Evolutionary conservation across 306 rosid genomes (phyloP), one percentile per base, ranked within the genome.

Genomic region (Cajanus cajan): DNA sequence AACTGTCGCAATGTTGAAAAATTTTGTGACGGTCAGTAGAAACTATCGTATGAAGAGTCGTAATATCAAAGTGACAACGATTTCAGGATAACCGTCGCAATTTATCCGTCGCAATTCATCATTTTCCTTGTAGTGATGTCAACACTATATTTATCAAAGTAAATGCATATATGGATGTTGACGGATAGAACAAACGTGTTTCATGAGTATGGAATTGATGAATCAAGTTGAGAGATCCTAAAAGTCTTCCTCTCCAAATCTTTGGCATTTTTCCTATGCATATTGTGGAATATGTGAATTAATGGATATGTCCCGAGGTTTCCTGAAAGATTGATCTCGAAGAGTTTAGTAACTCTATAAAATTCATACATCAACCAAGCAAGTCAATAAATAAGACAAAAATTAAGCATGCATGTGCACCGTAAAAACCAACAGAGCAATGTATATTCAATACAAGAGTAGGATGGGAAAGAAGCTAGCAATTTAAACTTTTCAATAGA

Each of bases 201-300:
- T n/a, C n/a, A n/a, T n/a, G n/a, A n/a, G n/a, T 84, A 93, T 50
- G 99, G 99, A 57, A 89, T 85, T 3, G 97, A 98, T 68, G 98
- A 98, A 84, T 93, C 99, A 76, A 85, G 91, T 83, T 96, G 99
- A 83, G 99, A 94, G 87, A 96, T 91, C 88, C 88, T 88, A 61
- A 89, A 87, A 78, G 86, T 68, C 34, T 85, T 73, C 67, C 84
- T 84, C 77, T 52, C 82, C 24, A 66, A 78, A 86, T 73, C 39
- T 11, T 75, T 4, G 80, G 68, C 52, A 76, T 41, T 82, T 88
- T 84, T 68, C 80, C 90, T 66, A 77, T 79, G 50, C 82, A 78
- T 84, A 73, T 45, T 40, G 78, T 61, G 21, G 69, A 65, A n/a
- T n/a, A 19, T 31, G 74, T 24, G 84, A 58, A 67, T 82, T 88